Conservation (phyloP, 768 basidiomycete species). For the Tylopilus sp. region DNA sequence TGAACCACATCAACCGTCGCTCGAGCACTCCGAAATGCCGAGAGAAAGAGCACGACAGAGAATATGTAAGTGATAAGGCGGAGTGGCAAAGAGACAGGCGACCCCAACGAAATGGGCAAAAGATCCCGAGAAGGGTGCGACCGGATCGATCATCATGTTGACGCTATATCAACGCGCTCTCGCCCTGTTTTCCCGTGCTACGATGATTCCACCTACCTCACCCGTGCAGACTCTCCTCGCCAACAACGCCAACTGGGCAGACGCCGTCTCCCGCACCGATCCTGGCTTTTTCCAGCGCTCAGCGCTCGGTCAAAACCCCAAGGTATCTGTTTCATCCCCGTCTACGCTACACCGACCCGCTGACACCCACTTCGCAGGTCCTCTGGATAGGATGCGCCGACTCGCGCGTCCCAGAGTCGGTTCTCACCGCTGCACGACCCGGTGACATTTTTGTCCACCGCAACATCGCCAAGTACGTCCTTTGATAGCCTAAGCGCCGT, state of each 20-base stretch:
- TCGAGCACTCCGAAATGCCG: no score
- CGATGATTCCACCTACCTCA: constrained; percentile 6
- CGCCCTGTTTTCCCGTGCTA: neutral
- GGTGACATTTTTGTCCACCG: constrained; percentile 88
- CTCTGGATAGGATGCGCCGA: constrained; percentile 87
- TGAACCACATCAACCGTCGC: no score
- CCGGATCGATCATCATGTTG: no score
- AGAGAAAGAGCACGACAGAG: no score
- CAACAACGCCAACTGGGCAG: constrained; percentile 69
- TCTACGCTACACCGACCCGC: no score
- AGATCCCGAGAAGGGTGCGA: no score
- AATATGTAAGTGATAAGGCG: no score
- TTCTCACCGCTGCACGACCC: constrained; percentile 67
- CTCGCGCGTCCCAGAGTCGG: constrained; percentile 82
- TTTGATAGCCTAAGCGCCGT: no score
- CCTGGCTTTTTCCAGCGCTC: constrained; percentile 60
- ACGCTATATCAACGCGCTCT: neutral
- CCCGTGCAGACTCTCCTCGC: constrained; percentile 32
- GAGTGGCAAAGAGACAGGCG: no score
- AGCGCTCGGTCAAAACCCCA: constrained; percentile 64
- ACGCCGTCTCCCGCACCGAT: constrained; percentile 49
- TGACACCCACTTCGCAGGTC: constrained; percentile 37
- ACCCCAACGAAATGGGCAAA: no score
- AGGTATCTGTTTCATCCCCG: constrained; percentile 43
- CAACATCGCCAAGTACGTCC: constrained; percentile 80